Evolutionary conservation across 1,284 basidiomycete species (phyloP).

Genomic region (Irpex sp.): DNA sequence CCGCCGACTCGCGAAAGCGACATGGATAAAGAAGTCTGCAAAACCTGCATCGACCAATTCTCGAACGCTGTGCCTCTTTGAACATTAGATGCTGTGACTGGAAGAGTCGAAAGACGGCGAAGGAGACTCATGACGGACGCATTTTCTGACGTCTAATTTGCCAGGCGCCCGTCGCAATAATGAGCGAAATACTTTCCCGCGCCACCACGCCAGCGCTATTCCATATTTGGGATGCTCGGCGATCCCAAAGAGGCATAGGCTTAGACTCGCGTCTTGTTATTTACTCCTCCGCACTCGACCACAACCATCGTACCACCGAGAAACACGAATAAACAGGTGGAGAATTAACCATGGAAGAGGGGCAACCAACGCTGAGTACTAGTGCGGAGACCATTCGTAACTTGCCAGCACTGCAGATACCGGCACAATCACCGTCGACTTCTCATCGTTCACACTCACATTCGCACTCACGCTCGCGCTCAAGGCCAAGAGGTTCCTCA

Average conservation of each 20-base stretch:
- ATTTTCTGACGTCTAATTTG: neutral
- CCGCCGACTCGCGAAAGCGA: constrained; percentile 76
- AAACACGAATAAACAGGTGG: neutral
- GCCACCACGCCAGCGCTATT: neutral
- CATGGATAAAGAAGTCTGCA: constrained; percentile 75
- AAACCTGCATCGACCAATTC: constrained; percentile 55
- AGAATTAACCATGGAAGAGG: neutral
- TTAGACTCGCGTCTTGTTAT: neutral
- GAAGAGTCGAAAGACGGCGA: neutral
- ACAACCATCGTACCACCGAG: neutral
- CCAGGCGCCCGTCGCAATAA: too few relatives aligned
- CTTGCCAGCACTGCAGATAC: constrained; percentile 19
- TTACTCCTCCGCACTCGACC: neutral
- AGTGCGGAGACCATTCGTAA: constrained; percentile 40
- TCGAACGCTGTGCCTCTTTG: constrained; percentile 78
- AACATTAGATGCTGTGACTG: constrained; percentile 35
- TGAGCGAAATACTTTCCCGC: neutral
- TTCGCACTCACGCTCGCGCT: constrained; percentile 1
- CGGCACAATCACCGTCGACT: constrained; percentile 13
- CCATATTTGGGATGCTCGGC: neutral
- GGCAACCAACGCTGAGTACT: constrained; percentile 23
- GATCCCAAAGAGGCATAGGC: neutral
- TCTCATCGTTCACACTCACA: constrained; percentile 5
- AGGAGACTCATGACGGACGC: neutral
- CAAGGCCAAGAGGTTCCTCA: neutral